Evolutionary conservation across 2,329 filamentous ascomycete genomes (phyloP).

Genomic region (Fulvia fulva): DNA sequence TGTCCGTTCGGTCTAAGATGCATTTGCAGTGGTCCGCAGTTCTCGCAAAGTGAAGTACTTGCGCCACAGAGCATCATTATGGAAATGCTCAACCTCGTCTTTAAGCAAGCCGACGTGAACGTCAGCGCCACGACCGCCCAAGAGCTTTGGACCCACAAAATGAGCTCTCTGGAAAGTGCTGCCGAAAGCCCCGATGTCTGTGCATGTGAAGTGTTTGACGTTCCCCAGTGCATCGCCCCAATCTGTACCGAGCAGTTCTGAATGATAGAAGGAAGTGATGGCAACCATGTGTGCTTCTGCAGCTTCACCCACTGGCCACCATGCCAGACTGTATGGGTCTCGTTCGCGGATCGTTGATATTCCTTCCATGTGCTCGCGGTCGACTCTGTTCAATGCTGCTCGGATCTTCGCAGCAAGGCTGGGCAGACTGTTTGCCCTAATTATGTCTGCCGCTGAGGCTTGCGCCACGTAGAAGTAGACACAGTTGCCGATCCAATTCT

Average conservation of each 20-base stretch:
- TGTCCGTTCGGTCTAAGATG: background rate
- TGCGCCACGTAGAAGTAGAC: constrained; percentile 19
- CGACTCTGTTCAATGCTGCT: constrained; percentile 11
- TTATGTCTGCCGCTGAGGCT: constrained; percentile 12
- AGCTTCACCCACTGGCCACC: constrained; percentile 18
- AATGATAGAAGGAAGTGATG: constrained; percentile 21
- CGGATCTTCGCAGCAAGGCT: constrained; percentile 17
- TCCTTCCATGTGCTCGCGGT: constrained; percentile 13
- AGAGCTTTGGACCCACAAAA: constrained; percentile 20
- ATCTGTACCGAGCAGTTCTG: constrained; percentile 12
- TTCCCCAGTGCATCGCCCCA: constrained; percentile 13
- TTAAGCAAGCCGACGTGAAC: constrained; percentile 18
- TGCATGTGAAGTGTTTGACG: constrained; percentile 20
- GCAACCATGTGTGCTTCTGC: constrained; percentile 13
- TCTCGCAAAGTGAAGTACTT: constrained; percentile 15
- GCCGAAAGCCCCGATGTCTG: constrained; percentile 19
- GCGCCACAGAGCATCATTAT: constrained; percentile 11
- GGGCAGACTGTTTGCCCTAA: constrained; percentile 13
- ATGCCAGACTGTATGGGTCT: constrained; percentile 14
- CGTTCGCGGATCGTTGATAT: constrained; percentile 11
- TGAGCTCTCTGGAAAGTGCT: constrained; percentile 15
- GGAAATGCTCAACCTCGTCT: constrained; percentile 15
- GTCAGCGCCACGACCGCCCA: constrained; percentile 15
- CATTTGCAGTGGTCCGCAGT: constrained; percentile 1
- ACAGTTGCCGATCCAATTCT: constrained; percentile 20